phyloP scores from a whole-genome alignment of 2,329 filamentous ascomycete species.

The Thielaviopsis musarum region DNA sequence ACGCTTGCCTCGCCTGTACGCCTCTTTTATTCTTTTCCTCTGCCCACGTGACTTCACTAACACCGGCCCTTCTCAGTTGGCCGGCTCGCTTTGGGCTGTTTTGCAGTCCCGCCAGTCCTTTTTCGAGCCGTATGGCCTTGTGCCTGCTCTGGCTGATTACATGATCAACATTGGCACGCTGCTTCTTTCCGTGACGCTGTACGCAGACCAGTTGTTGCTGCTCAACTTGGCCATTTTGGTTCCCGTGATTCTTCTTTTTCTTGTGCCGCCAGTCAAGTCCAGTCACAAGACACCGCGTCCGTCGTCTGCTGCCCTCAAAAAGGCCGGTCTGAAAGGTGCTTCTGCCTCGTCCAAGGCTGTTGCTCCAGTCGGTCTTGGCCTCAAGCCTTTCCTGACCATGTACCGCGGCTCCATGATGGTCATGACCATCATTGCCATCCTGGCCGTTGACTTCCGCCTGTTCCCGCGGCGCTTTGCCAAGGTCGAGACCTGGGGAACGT shows the following conservation, averaged over 20 bases:
- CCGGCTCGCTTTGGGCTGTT: conserved; percentile 73
- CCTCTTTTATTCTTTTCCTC: conserved; percentile 11
- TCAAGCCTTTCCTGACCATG: conserved; percentile 81
- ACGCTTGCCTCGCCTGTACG: conserved; percentile 71
- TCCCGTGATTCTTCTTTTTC: conserved; percentile 46
- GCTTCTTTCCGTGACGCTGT: conserved; percentile 73
- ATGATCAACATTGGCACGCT: conserved; percentile 70
- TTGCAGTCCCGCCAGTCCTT: conserved; percentile 71
- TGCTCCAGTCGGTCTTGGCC: conserved; percentile 37
- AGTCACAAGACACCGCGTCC: conserved; percentile 10
- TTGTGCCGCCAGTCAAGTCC: conserved; percentile 24
- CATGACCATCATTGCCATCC: conserved; percentile 73
- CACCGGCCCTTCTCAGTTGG: conserved; percentile 36
- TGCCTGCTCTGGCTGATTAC: conserved; percentile 64
- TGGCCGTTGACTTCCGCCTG: conserved; percentile 89
- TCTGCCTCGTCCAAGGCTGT: conserved; percentile 12
- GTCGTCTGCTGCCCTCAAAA: conserved; percentile 24
- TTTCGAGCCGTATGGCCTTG: conserved; percentile 56
- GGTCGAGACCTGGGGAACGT: conserved; percentile 98
- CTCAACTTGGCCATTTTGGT: conserved; percentile 58
- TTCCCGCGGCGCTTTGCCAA: conserved; percentile 94
- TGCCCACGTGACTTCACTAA: conserved; percentile 9
- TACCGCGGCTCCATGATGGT: conserved; percentile 89
- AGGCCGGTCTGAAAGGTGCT: conserved; percentile 19
- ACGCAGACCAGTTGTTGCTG: conserved; percentile 47